Evolutionary conservation across 495 filamentous ascomycete genomes (phyloP).

Genomic region (Rusavskia elegans): DNA sequence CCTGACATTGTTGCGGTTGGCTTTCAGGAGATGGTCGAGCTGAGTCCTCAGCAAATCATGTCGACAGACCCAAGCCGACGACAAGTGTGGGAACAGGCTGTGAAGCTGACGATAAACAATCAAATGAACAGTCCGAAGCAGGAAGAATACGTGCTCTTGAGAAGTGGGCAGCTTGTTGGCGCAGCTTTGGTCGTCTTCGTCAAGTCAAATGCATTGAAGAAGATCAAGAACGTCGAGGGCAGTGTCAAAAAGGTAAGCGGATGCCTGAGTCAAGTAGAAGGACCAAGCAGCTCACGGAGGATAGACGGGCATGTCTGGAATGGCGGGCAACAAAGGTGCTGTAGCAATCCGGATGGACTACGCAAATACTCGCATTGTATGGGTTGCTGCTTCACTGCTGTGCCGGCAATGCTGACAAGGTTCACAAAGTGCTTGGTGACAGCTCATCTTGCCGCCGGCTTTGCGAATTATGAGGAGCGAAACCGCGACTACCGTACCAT

Average conservation of each 20-base stretch:
- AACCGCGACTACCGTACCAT: conserved; percentile 90
- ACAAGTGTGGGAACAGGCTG: conserved; percentile 71
- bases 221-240: conserved; percentile 93
- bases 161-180: conserved; percentile 89
- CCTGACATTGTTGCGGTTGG: conserved; percentile 78
- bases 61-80: conserved; percentile 75
- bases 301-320: conserved; percentile 84
- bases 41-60: conserved; percentile 98
- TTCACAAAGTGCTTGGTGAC: conserved; percentile 62
- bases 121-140: conserved; percentile 42
- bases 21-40: conserved; percentile 93
- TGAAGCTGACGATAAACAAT: conserved; percentile 58
- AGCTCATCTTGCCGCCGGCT: conserved; percentile 90
- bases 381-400: no score
- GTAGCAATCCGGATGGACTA: conserved; percentile 95
- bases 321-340: conserved; percentile 96
- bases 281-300: conserved; percentile 2
- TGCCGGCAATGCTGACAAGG: no score
- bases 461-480: conserved; percentile 91
- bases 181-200: conserved; percentile 86
- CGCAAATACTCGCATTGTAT: conserved; percentile 61
- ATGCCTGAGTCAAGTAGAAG: not conserved
- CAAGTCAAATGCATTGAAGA: conserved; percentile 51
- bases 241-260: conserved; percentile 66
- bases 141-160: conserved; percentile 73